Evolutionary conservation across 768 basidiomycete genomes (phyloP).

Genomic region (Termitomyces titanicus): DNA sequence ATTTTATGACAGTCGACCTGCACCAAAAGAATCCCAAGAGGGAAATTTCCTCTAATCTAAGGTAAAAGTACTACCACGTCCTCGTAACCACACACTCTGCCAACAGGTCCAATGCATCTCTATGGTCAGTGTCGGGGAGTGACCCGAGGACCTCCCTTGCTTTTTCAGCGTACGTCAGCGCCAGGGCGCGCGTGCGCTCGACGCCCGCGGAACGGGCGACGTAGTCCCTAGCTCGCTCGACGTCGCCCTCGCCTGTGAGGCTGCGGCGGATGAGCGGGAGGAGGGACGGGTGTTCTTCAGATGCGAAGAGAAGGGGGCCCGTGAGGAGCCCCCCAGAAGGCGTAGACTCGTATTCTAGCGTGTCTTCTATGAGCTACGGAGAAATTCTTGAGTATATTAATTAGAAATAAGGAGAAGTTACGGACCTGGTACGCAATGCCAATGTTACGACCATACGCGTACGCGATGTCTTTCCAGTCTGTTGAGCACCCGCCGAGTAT

Average conservation of each 20-base stretch:
- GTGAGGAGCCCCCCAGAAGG: slow-evolving; percentile 58
- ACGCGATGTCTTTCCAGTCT: slow-evolving; percentile 88
- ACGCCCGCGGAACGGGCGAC: slow-evolving; percentile 72
- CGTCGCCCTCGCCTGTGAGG: slow-evolving; percentile 75
- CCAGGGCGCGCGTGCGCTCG: slow-evolving; percentile 75
- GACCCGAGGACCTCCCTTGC: slow-evolving; percentile 65
- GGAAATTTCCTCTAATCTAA: too few relatives aligned
- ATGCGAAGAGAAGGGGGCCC: slow-evolving; percentile 82
- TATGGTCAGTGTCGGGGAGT: slow-evolving; percentile 81
- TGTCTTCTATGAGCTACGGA: slow-evolving; percentile 78
- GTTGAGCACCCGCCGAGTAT: slow-evolving; percentile 80
- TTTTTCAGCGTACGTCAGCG: slow-evolving; percentile 67
- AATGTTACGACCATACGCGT: slow-evolving; percentile 85
- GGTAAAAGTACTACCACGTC: slow-evolving; percentile 45
- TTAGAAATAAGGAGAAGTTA: background rate
- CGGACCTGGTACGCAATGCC: slow-evolving; percentile 66
- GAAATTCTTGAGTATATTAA: background rate
- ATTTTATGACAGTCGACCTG: too few relatives aligned
- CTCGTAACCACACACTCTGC: slow-evolving; percentile 65
- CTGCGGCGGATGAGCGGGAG: slow-evolving; percentile 75
- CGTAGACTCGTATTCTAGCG: slow-evolving; percentile 60
- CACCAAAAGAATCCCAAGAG: too few relatives aligned
- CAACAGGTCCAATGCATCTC: slow-evolving; percentile 68
- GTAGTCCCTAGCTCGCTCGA: slow-evolving; percentile 57
- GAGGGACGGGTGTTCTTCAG: slow-evolving; percentile 77